Base-by-base conservation (phyloP, 129 eudicot species). In the Flaveria robusta region DNA sequence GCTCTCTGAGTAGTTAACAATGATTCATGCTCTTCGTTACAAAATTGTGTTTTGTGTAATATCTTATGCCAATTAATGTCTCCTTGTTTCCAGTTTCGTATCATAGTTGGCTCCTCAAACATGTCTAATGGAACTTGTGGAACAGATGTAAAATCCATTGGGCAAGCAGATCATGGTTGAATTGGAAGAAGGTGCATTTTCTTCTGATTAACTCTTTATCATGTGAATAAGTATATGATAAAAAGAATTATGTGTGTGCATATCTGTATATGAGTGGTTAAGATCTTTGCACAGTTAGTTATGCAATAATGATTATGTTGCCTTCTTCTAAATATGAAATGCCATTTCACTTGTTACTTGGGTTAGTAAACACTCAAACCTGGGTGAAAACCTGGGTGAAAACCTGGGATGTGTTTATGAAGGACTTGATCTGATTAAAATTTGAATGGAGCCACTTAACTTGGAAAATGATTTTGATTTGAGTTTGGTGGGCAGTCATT, bases 121-220 rank as follows among this genome's bases (percentile, higher is more conserved):
- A 34, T 72, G 66, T 31, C 54, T 3, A 14, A 27, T 2, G 13
- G 23, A 24, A 24, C 45, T 66, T 39, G 60, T 62, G 58, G 29
- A 7, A 14, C 26, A 16, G 27, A 34, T 37, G 71, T 9, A 37
- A 66, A 39, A 0, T 31, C 46, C 13, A 23, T 20, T 4, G 66
- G 50, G 59, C 23, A 34, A 62, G 72, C 66, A 71, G 72, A 62
- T 79, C 23, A 39, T 79, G 73, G 58, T 71, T 63, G 45, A 34
- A 22, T 37, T 9, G 15, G 58, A 79, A 79, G 78, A 60, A 50
- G 73, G 74, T 71, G 39, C 49, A 50, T 22, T 64, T 0, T 56
- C 55, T 34, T 62, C n/a, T 50, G 18, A 9, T 68, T 41, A 0
- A 71, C 43, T 31, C 15, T 29, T 29, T 9, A 46, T 77, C 42